Percentiles rank a stretch among this genome's conserved stretches.
phyloP scores from a whole-genome alignment of 768 basidiomycete species.

The Pleurotus djamor region DNA sequence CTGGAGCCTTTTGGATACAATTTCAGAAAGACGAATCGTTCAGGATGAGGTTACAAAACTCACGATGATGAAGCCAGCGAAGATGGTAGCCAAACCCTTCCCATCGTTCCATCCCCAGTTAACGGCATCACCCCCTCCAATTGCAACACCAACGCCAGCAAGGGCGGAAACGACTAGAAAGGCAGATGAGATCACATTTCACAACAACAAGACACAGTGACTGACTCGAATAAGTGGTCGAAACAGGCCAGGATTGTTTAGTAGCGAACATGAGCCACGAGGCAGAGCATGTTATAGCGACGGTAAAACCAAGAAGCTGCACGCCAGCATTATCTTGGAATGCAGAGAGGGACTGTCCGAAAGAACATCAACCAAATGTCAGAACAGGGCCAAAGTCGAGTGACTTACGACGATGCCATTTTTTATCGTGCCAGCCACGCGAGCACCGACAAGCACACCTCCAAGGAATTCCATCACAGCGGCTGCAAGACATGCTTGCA shows the following conservation, averaged over 20 bases:
- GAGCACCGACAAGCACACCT: conserved; percentile 22
- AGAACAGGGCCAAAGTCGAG: too few species aligned
- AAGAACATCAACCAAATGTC: too few species aligned
- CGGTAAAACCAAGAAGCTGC: conserved; percentile 23
- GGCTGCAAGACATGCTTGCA: conserved; percentile 21
- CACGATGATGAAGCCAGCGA: conserved; percentile 20
- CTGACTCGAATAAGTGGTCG: conserved; percentile 22
- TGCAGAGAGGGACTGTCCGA: too few species aligned
- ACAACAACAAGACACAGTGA: neutral
- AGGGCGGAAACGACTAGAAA: conserved; percentile 18
- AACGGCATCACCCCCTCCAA: conserved; percentile 19
- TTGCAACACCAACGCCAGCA: conserved; percentile 21
- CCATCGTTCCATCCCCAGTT: conserved; percentile 24
- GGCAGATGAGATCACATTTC: neutral
- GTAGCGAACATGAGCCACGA: conserved; percentile 23
- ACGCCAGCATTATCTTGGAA: conserved; percentile 24
- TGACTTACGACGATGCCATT: conserved; percentile 23
- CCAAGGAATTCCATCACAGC: conserved; percentile 23
- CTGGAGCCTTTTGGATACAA: conserved; percentile 10
- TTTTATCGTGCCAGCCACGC: conserved; percentile 24
- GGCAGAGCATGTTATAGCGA: conserved; percentile 20
- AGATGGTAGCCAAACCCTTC: conserved; percentile 24
- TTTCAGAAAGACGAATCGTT: neutral
- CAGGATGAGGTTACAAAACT: neutral
- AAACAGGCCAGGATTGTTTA: conserved; percentile 23